A percentile compares a stretch with the other conserved stretches of the same genome.
These are phyloP conservation scores for Vinca minor DNA, from an alignment of 257 asterid genomes.

Conservation along the genomic window DNA sequence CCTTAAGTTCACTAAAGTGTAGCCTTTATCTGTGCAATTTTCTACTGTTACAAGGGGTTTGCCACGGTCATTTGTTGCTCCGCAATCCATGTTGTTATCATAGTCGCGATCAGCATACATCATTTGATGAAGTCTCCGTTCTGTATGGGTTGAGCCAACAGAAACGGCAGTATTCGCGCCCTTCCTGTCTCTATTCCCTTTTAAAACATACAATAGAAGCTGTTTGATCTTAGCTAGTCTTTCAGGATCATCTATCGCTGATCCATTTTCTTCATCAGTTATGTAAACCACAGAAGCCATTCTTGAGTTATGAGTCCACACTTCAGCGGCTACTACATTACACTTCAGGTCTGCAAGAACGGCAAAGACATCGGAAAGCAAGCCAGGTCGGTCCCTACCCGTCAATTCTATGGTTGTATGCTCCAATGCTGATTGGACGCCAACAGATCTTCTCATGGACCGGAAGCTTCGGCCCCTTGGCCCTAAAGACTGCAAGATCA, in stretches of 20 bases:
- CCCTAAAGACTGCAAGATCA: slow-evolving; percentile 46
- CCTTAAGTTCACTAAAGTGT: slow-evolving; percentile 36
- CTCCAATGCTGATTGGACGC: slow-evolving; percentile 49
- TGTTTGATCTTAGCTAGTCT: slow-evolving; percentile 54
- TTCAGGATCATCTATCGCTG: slow-evolving; percentile 48
- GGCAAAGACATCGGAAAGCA: slow-evolving; percentile 76
- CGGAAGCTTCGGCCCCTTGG: slow-evolving; percentile 43
- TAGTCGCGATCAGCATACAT: slow-evolving; percentile 64
- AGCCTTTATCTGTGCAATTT: slow-evolving; percentile 32
- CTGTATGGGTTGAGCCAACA: slow-evolving; percentile 54
- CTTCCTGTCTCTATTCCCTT: slow-evolving; percentile 53
- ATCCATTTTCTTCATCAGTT: slow-evolving; percentile 52
- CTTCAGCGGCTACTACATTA: slow-evolving; percentile 75
- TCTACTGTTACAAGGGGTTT: slow-evolving; percentile 36
- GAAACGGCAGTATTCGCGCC: slow-evolving; percentile 69
- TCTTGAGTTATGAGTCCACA: slow-evolving; percentile 88
- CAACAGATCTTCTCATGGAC: slow-evolving; percentile 53
- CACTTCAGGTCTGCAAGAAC: slow-evolving; percentile 72
- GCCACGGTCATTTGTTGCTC: slow-evolving; percentile 17
- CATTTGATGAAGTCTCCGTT: slow-evolving; percentile 78
- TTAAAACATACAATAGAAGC: slow-evolving; percentile 55
- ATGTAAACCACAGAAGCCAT: slow-evolving; percentile 77
- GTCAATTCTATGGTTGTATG: slow-evolving; percentile 68
- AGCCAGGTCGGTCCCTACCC: slow-evolving; percentile 75
- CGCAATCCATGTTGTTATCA: slow-evolving; percentile 15